Evolutionary conservation across 164 flowering plant genomes (phyloP).

Genomic region (Cinnamomum chago): DNA sequence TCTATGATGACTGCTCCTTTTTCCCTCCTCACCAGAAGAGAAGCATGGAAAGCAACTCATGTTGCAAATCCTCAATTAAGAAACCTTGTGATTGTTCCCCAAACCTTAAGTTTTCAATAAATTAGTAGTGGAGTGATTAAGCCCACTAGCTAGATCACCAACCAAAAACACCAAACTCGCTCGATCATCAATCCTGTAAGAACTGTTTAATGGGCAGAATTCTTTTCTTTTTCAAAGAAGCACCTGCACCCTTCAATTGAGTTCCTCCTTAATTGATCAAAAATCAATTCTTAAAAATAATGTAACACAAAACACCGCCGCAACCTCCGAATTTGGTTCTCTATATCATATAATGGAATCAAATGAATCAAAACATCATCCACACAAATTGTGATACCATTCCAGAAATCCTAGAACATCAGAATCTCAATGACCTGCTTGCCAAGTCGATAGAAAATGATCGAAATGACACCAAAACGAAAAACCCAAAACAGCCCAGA

Average conservation of each 20-base stretch:
- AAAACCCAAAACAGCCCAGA: not conserved
- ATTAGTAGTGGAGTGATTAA: not conserved
- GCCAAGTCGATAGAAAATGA: not conserved
- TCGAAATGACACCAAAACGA: not conserved
- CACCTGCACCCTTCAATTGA: too few species aligned
- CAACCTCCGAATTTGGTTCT: not conserved
- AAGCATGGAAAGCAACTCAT: slow-evolving; percentile 74
- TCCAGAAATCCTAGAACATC: not conserved
- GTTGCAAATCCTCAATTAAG: not conserved
- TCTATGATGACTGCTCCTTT: slow-evolving; percentile 16
- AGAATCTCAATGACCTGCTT: not conserved
- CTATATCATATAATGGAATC: too few species aligned
- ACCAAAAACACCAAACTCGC: too few species aligned
- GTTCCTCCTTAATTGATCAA: too few species aligned
- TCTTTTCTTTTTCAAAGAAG: too few species aligned
- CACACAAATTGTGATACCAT: not conserved
- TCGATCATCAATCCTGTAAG: too few species aligned
- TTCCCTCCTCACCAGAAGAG: slow-evolving; percentile 36
- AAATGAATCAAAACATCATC: not conserved
- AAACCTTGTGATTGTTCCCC: not conserved
- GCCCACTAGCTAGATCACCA: not conserved
- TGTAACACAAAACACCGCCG: not conserved
- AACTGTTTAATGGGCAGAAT: too few species aligned
- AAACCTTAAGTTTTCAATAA: not conserved
- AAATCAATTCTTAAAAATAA: not conserved